These are phyloP conservation scores for Crepidotus variabilis DNA, from an alignment of 768 basidiomycete species.

Conservation along the genomic window DNA sequence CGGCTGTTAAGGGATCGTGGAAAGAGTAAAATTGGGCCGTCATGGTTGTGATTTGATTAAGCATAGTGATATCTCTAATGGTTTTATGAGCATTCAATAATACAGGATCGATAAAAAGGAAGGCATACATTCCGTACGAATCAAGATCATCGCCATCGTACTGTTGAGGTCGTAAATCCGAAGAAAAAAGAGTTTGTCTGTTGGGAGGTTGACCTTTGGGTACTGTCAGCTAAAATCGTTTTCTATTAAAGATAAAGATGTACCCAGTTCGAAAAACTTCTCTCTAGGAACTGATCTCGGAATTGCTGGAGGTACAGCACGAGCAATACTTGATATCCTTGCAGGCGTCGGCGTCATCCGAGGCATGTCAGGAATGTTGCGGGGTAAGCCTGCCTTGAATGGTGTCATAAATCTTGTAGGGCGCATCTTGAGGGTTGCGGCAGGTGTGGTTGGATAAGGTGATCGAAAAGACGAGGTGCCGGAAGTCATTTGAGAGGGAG, in stretches of 20 bases:
- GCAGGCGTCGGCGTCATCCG: background rate
- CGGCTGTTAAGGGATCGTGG: constrained; percentile 33
- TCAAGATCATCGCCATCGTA: constrained; percentile 41
- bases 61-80: constrained; percentile 45
- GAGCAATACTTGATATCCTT: background rate
- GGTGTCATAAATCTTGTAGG: constrained; percentile 55
- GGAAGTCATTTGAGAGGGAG: background rate
- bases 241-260: constrained; percentile 11
- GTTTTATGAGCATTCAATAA: background rate
- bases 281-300: constrained; percentile 5
- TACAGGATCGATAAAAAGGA: constrained; percentile 1
- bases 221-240: background rate
- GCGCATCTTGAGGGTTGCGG: constrained; percentile 15
- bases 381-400: constrained; percentile 37
- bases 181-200: constrained; percentile 44
- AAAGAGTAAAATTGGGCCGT: constrained; percentile 61
- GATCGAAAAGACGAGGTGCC: constrained; percentile 3
- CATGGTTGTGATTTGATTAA: constrained; percentile 51
- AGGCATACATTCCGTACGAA: constrained; percentile 48
- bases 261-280: constrained; percentile 44
- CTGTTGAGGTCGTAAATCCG: constrained; percentile 47
- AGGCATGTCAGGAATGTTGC: background rate
- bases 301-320: background rate
- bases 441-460: constrained; percentile 1
- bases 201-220: constrained; percentile 17